phyloP scores from a whole-genome alignment of 768 basidiomycete genomes.

The Auriscalpium microsporum region DNA sequence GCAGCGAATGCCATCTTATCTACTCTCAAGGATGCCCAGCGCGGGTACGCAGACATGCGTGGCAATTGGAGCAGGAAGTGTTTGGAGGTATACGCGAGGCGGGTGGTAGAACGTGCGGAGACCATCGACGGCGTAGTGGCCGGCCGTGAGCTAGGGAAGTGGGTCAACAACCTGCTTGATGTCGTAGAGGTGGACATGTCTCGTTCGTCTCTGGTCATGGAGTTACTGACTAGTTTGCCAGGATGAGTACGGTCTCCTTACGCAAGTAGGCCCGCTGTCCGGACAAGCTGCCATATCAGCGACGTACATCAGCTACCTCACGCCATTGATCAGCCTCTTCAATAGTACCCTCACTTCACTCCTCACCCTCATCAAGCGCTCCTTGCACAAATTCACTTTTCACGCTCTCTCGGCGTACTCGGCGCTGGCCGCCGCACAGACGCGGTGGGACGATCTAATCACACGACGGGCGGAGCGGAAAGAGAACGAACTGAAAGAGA shows the following conservation, averaged over 20 bases:
- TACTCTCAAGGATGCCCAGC: slow-evolving; percentile 68
- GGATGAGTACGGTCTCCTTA: slow-evolving; percentile 62
- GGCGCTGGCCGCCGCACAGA: slow-evolving; percentile 45
- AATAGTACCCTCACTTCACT: slow-evolving; percentile 56
- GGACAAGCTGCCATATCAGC: slow-evolving; percentile 40
- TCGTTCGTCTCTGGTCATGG: neutral
- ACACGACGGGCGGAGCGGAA: slow-evolving; percentile 35
- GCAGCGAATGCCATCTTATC: slow-evolving; percentile 55
- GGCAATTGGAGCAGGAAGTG: slow-evolving; percentile 72
- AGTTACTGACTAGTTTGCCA: slow-evolving; percentile 17
- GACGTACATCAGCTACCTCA: slow-evolving; percentile 54
- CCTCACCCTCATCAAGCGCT: slow-evolving; percentile 59
- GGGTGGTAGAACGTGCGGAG: slow-evolving; percentile 63
- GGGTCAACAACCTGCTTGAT: slow-evolving; percentile 55
- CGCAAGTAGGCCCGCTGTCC: slow-evolving; percentile 55
- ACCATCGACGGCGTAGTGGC: slow-evolving; percentile 55
- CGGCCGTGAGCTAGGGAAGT: slow-evolving; percentile 64
- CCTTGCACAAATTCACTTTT: slow-evolving; percentile 71
- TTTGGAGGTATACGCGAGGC: slow-evolving; percentile 60
- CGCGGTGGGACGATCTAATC: slow-evolving; percentile 61
- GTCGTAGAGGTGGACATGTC: slow-evolving; percentile 51
- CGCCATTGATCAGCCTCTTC: slow-evolving; percentile 59
- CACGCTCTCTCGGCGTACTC: slow-evolving; percentile 69
- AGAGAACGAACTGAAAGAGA: slow-evolving; percentile 66
- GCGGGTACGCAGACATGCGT: slow-evolving; percentile 81